Evolutionary conservation across 208 protist genomes (phyloP).

Genomic region (Trypanosoma caninum): DNA sequence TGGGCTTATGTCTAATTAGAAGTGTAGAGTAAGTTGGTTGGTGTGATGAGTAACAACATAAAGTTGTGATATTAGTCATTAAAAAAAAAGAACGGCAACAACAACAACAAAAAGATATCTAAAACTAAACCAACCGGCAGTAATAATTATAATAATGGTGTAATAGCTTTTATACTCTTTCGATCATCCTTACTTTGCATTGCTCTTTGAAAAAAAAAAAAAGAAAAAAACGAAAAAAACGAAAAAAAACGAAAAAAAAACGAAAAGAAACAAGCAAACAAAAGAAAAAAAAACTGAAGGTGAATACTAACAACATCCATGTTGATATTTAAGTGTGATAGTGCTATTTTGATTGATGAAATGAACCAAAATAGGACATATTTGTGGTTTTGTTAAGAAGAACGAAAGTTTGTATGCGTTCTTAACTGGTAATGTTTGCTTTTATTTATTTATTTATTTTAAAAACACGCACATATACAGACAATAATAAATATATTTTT

Average conservation of each 20-base stretch:
- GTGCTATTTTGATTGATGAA: no score
- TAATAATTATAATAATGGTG: no score
- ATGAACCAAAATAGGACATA: no score
- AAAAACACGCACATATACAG: not conserved
- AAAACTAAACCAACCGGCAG: no score
- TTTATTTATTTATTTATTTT: not conserved
- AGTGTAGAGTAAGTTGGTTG: not conserved
- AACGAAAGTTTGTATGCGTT: no score
- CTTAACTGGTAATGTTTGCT: no score
- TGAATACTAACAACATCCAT: not conserved
- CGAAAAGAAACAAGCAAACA: not conserved
- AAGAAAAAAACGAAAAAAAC: not conserved
- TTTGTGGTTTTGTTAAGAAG: no score
- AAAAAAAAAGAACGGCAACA: no score
- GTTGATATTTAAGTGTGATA: not conserved
- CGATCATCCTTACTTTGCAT: no score
- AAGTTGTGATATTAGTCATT: not conserved
- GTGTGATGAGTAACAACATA: not conserved
- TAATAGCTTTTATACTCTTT: no score
- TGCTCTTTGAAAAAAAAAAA: not conserved
- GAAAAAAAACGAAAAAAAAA: conserved; percentile 14
- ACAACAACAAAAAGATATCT: no score
- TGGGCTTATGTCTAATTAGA: conserved; percentile 17
- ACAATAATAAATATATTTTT: not conserved
- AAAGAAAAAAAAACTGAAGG: not conserved